A percentile compares a stretch with the other conserved stretches of the same genome.
phyloP scores from a whole-genome alignment of 1,284 basidiomycete genomes.

The Trametes polyzona region DNA sequence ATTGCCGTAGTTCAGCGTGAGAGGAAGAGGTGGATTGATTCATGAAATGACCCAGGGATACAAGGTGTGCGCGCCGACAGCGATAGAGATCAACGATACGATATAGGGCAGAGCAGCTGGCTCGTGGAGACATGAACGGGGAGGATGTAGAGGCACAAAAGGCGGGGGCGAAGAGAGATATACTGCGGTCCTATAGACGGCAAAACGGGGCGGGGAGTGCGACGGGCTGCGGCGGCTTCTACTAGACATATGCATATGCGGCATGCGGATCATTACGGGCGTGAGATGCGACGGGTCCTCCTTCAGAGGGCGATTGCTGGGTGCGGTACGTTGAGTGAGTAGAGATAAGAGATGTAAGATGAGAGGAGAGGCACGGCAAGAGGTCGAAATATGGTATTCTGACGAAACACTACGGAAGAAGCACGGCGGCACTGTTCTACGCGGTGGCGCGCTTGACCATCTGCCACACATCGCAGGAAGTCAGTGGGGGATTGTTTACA shows the following conservation, averaged over 20 bases:
- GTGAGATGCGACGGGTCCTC: slow-evolving; percentile 29
- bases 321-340: slow-evolving; percentile 26
- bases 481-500: neutral
- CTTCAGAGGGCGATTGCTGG: slow-evolving; percentile 29
- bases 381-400: slow-evolving; percentile 12
- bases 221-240: slow-evolving; percentile 27
- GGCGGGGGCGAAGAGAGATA: slow-evolving; percentile 1
- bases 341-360: slow-evolving; percentile 24
- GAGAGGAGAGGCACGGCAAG: neutral
- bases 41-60: slow-evolving; percentile 25
- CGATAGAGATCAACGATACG: slow-evolving; percentile 29
- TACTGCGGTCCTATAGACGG: slow-evolving; percentile 25
- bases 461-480: slow-evolving; percentile 8
- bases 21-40: too few relatives aligned
- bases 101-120: slow-evolving; percentile 24
- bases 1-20: too few relatives aligned
- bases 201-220: slow-evolving; percentile 15
- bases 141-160: neutral
- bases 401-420: neutral
- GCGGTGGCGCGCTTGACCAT: slow-evolving; percentile 36
- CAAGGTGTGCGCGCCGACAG: slow-evolving; percentile 29
- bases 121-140: slow-evolving; percentile 1
- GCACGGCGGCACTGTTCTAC: slow-evolving; percentile 15
- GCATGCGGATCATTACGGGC: slow-evolving; percentile 28
- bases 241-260: slow-evolving; percentile 29